Evolutionary conservation across 371 early-diverging fungal genomes (phyloP).

Genomic region (Basidiobolus meristosporus): DNA sequence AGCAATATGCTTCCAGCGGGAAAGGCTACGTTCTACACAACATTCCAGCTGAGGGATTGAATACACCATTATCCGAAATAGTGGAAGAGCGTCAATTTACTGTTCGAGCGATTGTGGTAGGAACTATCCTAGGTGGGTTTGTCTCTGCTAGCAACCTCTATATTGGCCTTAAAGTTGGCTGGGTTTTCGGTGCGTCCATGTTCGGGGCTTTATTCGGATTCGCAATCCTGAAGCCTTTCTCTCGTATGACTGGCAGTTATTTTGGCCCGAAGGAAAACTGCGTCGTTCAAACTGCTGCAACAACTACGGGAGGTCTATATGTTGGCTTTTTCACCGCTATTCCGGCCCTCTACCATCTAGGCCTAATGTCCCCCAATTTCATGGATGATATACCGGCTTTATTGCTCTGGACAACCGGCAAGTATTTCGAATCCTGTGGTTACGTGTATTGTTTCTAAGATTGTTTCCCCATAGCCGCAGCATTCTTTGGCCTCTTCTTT

Average conservation of each 20-base stretch:
- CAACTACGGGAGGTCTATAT: constrained; percentile 49
- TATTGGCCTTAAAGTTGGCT: constrained; percentile 48
- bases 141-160: constrained; percentile 56
- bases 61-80: too few relatives aligned
- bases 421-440: constrained; percentile 22
- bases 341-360: constrained; percentile 52
- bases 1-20: too few relatives aligned
- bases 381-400: too few relatives aligned
- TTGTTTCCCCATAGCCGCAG: constrained; percentile 19
- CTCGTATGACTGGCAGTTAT: constrained; percentile 23
- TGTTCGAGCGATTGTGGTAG: constrained; percentile 43
- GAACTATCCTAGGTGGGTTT: constrained; percentile 41
- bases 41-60: too few relatives aligned
- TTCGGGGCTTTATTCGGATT: constrained; percentile 46
- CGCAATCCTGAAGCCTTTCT: constrained; percentile 41
- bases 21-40: too few relatives aligned
- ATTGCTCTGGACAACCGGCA: constrained; percentile 12
- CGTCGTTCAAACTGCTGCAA: constrained; percentile 51
- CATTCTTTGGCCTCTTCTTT: constrained; percentile 58
- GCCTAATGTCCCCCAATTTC: constrained; percentile 17
- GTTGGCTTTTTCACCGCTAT: constrained; percentile 48
- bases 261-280: constrained; percentile 58
- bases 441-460: too few relatives aligned
- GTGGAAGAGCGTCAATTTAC: constrained; percentile 12
- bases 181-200: constrained; percentile 47